Percentiles rank a stretch among this genome's conserved stretches.
phyloP scores from a whole-genome alignment of 1,284 basidiomycete species.

The Ganoderma lingzhi region DNA sequence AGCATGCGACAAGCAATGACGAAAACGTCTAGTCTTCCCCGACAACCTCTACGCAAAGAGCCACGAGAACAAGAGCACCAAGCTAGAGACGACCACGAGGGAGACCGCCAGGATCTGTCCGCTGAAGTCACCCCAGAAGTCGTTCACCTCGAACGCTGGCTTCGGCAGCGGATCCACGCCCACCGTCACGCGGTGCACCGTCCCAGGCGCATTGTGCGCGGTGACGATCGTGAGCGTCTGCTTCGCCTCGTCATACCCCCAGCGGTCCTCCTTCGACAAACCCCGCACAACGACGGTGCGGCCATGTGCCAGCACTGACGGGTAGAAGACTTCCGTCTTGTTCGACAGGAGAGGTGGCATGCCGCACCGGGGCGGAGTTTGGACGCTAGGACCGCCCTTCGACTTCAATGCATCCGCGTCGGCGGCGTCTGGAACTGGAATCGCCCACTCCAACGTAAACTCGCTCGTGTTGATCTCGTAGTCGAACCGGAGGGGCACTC shows the following conservation, averaged over 20 bases:
- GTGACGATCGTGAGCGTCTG: slow-evolving; percentile 76
- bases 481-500: slow-evolving; percentile 69
- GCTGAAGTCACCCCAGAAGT: slow-evolving; percentile 72
- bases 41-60: slow-evolving; percentile 4
- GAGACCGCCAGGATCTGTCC: slow-evolving; percentile 16
- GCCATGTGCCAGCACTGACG: slow-evolving; percentile 64
- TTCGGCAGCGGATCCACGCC: slow-evolving; percentile 61
- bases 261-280: slow-evolving; percentile 54
- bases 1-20: background rate
- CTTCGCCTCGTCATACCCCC: slow-evolving; percentile 60
- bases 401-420: slow-evolving; percentile 12
- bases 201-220: slow-evolving; percentile 51
- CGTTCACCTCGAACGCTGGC: slow-evolving; percentile 62
- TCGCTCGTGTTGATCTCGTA: slow-evolving; percentile 77
- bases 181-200: slow-evolving; percentile 58
- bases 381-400: slow-evolving; percentile 31
- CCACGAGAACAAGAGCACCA: slow-evolving; percentile 13
- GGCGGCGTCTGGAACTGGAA: slow-evolving; percentile 47
- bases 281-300: slow-evolving; percentile 66
- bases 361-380: slow-evolving; percentile 48
- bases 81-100: background rate
- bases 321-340: slow-evolving; percentile 86
- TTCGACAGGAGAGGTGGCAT: slow-evolving; percentile 53
- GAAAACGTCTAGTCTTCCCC: background rate
- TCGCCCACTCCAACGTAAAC: slow-evolving; percentile 70